Conservation (phyloP, 2,329 filamentous ascomycete species). For the Dendryphion nanum region DNA sequence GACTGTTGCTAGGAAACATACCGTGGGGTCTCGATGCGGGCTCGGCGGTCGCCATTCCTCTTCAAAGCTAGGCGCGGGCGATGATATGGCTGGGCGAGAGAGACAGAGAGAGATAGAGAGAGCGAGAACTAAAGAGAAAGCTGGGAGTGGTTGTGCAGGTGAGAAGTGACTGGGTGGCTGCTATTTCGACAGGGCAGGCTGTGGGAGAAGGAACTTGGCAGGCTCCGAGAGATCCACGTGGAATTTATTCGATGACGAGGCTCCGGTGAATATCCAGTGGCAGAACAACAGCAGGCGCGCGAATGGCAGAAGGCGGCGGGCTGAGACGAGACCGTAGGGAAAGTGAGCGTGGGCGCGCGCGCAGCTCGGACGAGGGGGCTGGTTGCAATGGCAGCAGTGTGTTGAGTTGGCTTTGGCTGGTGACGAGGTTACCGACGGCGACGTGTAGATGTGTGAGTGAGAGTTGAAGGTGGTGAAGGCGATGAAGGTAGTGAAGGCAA, state of each 20-base stretch:
- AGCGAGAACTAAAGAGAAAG: constrained; percentile 6
- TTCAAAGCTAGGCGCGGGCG: constrained; percentile 5
- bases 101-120: no score
- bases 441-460: no score
- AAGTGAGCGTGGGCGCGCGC: background rate
- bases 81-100: constrained; percentile 6
- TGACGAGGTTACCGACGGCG: no score
- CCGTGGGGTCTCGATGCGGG: constrained; percentile 44
- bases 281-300: constrained; percentile 5
- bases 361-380: no score
- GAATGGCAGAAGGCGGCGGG: constrained; percentile 3
- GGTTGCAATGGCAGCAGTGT: no score
- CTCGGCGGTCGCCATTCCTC: constrained; percentile 46
- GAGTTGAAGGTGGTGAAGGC: no score
- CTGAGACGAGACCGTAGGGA: background rate
- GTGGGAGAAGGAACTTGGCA: no score
- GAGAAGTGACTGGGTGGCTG: constrained; percentile 8
- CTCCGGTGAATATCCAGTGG: constrained; percentile 10
- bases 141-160: constrained; percentile 7
- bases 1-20: constrained; percentile 31
- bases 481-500: no score
- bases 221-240: constrained; percentile 20
- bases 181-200: constrained; percentile 15
- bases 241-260: constrained; percentile 18
- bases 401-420: no score